Conservation (phyloP, 2,329 filamentous ascomycete genomes). For the Huntiella moniliformis region DNA sequence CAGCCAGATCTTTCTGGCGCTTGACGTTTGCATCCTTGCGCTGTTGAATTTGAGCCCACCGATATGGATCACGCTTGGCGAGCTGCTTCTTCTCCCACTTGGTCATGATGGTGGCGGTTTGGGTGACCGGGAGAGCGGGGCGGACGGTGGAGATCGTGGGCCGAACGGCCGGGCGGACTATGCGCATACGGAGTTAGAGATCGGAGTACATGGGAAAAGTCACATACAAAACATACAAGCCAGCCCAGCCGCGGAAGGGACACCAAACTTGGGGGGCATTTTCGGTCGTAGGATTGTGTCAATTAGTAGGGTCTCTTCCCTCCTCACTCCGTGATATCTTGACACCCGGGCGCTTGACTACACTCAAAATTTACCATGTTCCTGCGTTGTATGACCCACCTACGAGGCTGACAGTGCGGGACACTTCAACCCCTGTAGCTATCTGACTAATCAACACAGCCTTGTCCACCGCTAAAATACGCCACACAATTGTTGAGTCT, state of each 20-base stretch:
- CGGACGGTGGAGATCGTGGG: slow-evolving; percentile 25
- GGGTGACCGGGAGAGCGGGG: slow-evolving; percentile 35
- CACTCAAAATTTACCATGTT: slow-evolving; percentile 12
- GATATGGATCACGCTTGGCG: slow-evolving; percentile 62
- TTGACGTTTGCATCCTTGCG: slow-evolving; percentile 68
- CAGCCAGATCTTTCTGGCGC: slow-evolving; percentile 49
- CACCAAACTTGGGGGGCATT: slow-evolving; percentile 50
- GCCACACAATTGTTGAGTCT: background rate
- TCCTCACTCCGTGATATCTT: slow-evolving; percentile 3
- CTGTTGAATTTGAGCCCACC: slow-evolving; percentile 61
- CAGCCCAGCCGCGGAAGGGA: slow-evolving; percentile 39
- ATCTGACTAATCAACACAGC: background rate
- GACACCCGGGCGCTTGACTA: slow-evolving; percentile 3
- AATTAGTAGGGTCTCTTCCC: slow-evolving; percentile 1
- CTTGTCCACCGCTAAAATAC: slow-evolving; percentile 1
- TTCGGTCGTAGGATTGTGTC: slow-evolving; percentile 14
- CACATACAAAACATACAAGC: slow-evolving; percentile 31
- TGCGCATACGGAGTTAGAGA: slow-evolving; percentile 26
- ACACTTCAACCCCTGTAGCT: background rate
- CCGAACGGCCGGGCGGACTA: slow-evolving; percentile 35
- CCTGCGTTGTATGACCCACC: slow-evolving; percentile 7
- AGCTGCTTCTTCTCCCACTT: slow-evolving; percentile 44
- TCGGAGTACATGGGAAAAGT: slow-evolving; percentile 12
- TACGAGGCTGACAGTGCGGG: slow-evolving; percentile 8
- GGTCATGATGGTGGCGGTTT: slow-evolving; percentile 42